Conservation (phyloP, 148 eudicot species). For the Vaccinium vitisidaea region DNA sequence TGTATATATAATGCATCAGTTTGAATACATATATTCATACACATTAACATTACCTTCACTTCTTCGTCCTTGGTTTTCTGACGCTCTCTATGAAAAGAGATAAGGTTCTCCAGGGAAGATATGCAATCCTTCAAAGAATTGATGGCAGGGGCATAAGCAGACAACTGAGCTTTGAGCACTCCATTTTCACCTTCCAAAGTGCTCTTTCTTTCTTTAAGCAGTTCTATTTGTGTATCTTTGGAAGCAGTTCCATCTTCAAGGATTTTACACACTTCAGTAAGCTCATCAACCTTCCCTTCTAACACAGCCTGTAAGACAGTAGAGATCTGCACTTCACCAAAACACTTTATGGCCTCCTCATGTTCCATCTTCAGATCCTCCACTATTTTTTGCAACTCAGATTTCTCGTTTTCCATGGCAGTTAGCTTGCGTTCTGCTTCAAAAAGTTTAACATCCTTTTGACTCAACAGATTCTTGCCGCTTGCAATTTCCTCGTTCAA, state of each 20-base stretch:
- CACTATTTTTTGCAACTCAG: slow-evolving; percentile 50
- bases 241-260: slow-evolving; percentile 46
- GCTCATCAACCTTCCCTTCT: slow-evolving; percentile 67
- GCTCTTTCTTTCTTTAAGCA: slow-evolving; percentile 51
- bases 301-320: slow-evolving; percentile 54
- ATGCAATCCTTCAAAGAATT: slow-evolving; percentile 58
- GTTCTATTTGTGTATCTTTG: slow-evolving; percentile 39
- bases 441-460: slow-evolving; percentile 52
- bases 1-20: background rate
- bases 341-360: slow-evolving; percentile 52
- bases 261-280: slow-evolving; percentile 47
- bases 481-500: slow-evolving; percentile 39
- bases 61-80: slow-evolving; percentile 32
- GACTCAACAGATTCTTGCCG: slow-evolving; percentile 40
- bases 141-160: slow-evolving; percentile 55
- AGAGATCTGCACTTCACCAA: slow-evolving; percentile 61
- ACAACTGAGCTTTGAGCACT: slow-evolving; percentile 59
- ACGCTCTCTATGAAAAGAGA: slow-evolving; percentile 31
- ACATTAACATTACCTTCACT: slow-evolving; percentile 46
- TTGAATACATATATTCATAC: background rate
- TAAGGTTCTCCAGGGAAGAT: slow-evolving; percentile 69
- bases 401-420: slow-evolving; percentile 25
- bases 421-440: slow-evolving; percentile 39
- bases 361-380: slow-evolving; percentile 47
- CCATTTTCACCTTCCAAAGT: slow-evolving; percentile 69